Conservation (phyloP, 192 early-diverging fungal species). For the Podila verticillata region DNA sequence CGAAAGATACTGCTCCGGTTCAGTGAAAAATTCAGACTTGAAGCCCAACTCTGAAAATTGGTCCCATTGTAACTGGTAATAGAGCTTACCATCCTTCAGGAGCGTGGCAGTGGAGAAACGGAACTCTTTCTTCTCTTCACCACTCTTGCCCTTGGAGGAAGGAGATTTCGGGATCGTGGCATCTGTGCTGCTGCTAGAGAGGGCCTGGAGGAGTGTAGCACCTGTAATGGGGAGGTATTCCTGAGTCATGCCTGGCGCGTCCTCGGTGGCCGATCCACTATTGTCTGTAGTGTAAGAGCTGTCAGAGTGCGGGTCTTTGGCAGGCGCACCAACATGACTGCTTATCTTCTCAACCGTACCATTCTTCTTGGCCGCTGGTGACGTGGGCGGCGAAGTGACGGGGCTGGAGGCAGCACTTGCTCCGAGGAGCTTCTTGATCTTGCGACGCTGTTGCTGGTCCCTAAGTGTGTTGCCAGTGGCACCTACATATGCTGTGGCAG, state of each 20-base stretch:
- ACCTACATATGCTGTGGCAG: slow-evolving; percentile 11
- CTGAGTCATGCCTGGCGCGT: not conserved
- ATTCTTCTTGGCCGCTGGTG: slow-evolving; percentile 14
- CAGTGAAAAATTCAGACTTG: slow-evolving; percentile 34
- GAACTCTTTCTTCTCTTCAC: slow-evolving; percentile 19
- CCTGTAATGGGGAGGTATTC: no score
- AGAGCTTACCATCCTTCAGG: slow-evolving; percentile 54
- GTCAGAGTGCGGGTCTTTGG: slow-evolving; percentile 3
- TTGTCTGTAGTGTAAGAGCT: slow-evolving; percentile 18
- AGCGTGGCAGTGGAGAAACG: slow-evolving; percentile 47
- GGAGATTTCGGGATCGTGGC: no score
- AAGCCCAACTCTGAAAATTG: slow-evolving; percentile 47
- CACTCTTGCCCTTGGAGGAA: not conserved
- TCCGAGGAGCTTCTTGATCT: slow-evolving; percentile 14
- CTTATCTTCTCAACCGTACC: not conserved
- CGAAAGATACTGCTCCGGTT: slow-evolving; percentile 19
- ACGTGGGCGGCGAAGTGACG: not conserved
- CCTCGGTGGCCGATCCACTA: slow-evolving; percentile 5
- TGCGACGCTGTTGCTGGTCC: slow-evolving; percentile 22
- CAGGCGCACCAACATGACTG: no score
- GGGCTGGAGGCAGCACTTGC: no score
- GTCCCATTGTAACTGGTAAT: slow-evolving; percentile 48
- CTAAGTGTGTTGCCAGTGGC: slow-evolving; percentile 9
- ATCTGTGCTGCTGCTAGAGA: no score
- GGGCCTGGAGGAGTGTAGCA: no score